Evolutionary conservation across 805 yeast genomes (phyloP).

Genomic region (Blastobotrys chiropterorum): DNA sequence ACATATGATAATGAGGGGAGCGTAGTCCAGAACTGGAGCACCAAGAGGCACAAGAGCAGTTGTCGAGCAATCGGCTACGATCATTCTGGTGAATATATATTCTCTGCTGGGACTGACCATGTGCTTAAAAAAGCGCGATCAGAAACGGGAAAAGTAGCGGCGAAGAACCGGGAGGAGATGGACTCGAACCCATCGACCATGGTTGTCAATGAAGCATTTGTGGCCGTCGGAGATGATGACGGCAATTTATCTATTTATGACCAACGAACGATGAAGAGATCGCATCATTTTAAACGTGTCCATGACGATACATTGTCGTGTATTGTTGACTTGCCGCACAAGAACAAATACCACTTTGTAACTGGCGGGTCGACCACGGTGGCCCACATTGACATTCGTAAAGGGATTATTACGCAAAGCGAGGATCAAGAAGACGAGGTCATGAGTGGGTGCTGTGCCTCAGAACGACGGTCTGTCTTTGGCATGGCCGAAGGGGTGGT

Average conservation of each 20-base stretch:
- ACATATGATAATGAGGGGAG: slow-evolving; percentile 45
- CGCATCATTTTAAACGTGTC: slow-evolving; percentile 44
- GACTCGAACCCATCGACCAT: slow-evolving; percentile 25
- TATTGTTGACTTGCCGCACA: slow-evolving; percentile 61
- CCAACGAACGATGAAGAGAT: slow-evolving; percentile 43
- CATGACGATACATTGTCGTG: slow-evolving; percentile 69
- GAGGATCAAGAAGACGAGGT: slow-evolving; percentile 95
- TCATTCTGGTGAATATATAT: slow-evolving; percentile 50
- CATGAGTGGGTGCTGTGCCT: slow-evolving; percentile 61
- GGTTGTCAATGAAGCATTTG: slow-evolving; percentile 27
- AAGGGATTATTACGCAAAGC: slow-evolving; percentile 56
- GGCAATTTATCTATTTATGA: slow-evolving; percentile 65
- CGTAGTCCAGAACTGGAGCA: slow-evolving; percentile 54
- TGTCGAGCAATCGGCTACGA: slow-evolving; percentile 70
- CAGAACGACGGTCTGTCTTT: slow-evolving; percentile 60
- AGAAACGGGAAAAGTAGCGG: slow-evolving; percentile 67
- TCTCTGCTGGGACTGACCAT: slow-evolving; percentile 73
- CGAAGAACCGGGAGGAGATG: slow-evolving; percentile 38
- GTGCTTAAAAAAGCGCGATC: slow-evolving; percentile 68
- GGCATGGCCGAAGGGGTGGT: slow-evolving; percentile 90
- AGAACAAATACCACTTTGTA: slow-evolving; percentile 71
- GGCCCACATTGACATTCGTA: slow-evolving; percentile 71
- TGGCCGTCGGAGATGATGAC: slow-evolving; percentile 51
- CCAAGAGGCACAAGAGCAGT: slow-evolving; percentile 85
- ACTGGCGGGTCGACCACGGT: slow-evolving; percentile 79